Evolutionary conservation across 192 early-diverging fungal species (phyloP), one percentile per base, ranked within the genome.

Genomic region (Coemansia biformis): DNA sequence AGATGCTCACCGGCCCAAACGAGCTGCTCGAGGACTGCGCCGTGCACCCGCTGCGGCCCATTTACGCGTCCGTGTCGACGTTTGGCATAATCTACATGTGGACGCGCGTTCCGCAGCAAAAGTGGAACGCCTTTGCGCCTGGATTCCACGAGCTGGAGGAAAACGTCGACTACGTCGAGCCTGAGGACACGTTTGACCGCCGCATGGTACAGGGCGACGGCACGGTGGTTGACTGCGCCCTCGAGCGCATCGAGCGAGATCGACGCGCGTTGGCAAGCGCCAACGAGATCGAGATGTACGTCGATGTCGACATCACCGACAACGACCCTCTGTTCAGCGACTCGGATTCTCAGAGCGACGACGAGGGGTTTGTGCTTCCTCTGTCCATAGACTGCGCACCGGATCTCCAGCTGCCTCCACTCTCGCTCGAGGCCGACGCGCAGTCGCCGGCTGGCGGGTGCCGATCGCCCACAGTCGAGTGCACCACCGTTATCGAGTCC

Each of bases 71-170:
- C 0, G 81, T 94, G 0, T 86, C 88, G 15, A 77, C 77, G 1
- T 87, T 81, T 53, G 92, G 91, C 14, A 83, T 75, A 5, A 81
- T 97, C n/a, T 86, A 88, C 55, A 77, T 95, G 16, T 99, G 94
- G 96, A 82, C 85, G 15, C 81, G 84, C 23, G 86, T 95, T 45
- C 68, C 69, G 2, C 69, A 72, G 61, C 68, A 72, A 26, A 90
- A 91, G 51, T 97, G 90, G 86, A 90, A 86, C 40, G 87, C 92
- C 22, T 92, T 94, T 78, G 89, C 88, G 13, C 96, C 94, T 16
- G 91, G 90, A 33, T 98, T 95, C 49, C 82, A 74, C 17, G 91
- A 96, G 49, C 58, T 99, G 14, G 90, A 94, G 26, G 93, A 99
- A 41, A 97, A 99, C 59, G 75, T 90, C 6, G 96, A 94, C 43